These are phyloP conservation scores for Amanita muscaria DNA, from an alignment of 768 basidiomycete genomes.

Conservation along the genomic window DNA sequence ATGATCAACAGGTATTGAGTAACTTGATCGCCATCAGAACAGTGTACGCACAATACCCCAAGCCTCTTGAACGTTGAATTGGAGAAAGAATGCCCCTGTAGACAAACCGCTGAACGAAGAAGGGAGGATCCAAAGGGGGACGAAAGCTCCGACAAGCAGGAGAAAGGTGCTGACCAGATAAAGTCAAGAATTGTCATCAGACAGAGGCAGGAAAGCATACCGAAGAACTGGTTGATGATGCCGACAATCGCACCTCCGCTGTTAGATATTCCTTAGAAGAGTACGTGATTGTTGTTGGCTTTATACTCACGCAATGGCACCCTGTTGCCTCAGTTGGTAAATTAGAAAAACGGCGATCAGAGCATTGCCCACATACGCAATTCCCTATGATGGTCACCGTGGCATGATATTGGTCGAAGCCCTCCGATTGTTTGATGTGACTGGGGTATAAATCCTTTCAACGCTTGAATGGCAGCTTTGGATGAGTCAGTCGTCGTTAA, in stretches of 20 bases:
- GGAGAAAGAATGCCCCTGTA: constrained; percentile 81
- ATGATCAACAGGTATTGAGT: too few relatives aligned
- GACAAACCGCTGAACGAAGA: constrained; percentile 54
- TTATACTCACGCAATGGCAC: constrained; percentile 31
- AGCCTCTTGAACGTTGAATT: constrained; percentile 84
- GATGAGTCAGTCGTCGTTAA: too few relatives aligned
- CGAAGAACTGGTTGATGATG: constrained; percentile 63
- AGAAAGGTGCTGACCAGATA: constrained; percentile 37
- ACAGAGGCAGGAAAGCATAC: constrained; percentile 47
- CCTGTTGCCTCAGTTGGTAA: constrained; percentile 17
- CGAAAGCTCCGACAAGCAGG: constrained; percentile 46
- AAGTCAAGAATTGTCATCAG: neutral
- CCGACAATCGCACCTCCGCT: constrained; percentile 71
- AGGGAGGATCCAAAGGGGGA: constrained; percentile 83
- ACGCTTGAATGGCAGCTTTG: too few relatives aligned
- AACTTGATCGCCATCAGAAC: too few relatives aligned
- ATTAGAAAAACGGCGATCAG: neutral
- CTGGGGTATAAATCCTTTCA: constrained; percentile 82
- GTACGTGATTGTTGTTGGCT: too few relatives aligned
- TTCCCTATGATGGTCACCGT: constrained; percentile 77
- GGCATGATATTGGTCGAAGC: constrained; percentile 45
- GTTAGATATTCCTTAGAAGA: too few relatives aligned
- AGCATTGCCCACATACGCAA: constrained; percentile 30
- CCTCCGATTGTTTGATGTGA: constrained; percentile 56
- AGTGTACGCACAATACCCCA: constrained; percentile 85